Evolutionary conservation across 164 flowering plant genomes (phyloP).

Genomic region (Nymphaea colorata): DNA sequence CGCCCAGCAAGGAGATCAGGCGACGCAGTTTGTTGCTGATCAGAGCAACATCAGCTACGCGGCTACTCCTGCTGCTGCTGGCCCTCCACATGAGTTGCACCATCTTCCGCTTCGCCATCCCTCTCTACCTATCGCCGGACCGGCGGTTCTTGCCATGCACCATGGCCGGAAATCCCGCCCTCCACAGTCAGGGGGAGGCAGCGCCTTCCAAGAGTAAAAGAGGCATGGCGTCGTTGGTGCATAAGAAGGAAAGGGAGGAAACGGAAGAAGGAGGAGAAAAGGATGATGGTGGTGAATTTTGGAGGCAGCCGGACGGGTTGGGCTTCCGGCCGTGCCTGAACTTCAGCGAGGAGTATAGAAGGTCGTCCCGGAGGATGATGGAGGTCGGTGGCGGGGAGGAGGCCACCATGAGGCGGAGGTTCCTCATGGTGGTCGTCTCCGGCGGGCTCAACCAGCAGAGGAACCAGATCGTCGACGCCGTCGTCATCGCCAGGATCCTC

Average conservation of each 20-base stretch:
- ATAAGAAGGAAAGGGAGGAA: neutral
- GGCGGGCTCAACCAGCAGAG: slow-evolving; percentile 23
- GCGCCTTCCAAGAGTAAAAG: too few relatives aligned
- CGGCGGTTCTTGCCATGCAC: too few relatives aligned
- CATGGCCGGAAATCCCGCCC: too few relatives aligned
- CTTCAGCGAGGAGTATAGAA: slow-evolving; percentile 17
- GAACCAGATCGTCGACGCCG: slow-evolving; percentile 18
- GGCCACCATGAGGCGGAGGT: slow-evolving; percentile 7
- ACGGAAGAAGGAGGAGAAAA: neutral
- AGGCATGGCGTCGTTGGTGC: too few relatives aligned
- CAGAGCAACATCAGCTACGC: neutral
- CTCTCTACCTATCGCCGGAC: too few relatives aligned
- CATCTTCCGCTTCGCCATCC: neutral
- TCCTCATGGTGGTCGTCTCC: slow-evolving; percentile 22
- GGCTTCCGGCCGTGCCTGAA: slow-evolving; percentile 22
- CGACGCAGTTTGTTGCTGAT: neutral
- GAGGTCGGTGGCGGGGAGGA: neutral
- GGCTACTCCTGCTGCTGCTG: neutral
- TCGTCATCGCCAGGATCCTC: slow-evolving; percentile 16
- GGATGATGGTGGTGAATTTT: slow-evolving; percentile 10
- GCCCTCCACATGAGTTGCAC: neutral
- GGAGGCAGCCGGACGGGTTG: slow-evolving; percentile 25
- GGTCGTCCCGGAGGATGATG: neutral
- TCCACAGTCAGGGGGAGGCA: too few relatives aligned
- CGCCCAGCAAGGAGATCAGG: neutral